phyloP scores from a whole-genome alignment of 805 yeast genomes.

The Yarrowia deformans region DNA sequence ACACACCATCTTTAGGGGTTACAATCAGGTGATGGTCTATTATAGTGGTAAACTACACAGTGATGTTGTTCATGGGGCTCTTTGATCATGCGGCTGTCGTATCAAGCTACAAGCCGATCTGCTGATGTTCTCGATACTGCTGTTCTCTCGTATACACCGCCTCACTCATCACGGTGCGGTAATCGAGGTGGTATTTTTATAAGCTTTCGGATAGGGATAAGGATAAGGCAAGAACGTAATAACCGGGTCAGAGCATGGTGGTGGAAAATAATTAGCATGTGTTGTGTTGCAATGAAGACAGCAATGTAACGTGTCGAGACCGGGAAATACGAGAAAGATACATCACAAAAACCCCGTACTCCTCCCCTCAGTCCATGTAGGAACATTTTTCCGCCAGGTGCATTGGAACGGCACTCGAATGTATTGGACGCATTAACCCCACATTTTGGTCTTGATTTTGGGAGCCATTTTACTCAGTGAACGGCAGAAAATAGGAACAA shows the following conservation, averaged over 20 bases:
- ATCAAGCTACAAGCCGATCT: too few relatives aligned
- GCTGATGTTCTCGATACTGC: too few relatives aligned
- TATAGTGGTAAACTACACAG: not conserved
- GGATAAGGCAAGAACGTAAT: not conserved
- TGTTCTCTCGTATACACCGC: too few relatives aligned
- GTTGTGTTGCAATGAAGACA: not conserved
- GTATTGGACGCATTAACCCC: conserved; percentile 23
- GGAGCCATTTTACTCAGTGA: conserved; percentile 32
- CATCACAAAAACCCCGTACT: not conserved
- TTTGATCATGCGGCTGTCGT: too few relatives aligned
- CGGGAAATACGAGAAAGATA: not conserved
- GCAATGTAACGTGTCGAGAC: not conserved
- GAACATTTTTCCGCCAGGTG: conserved; percentile 4
- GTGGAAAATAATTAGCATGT: conserved; percentile 8
- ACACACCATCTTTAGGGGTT: not conserved
- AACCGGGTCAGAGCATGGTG: conserved; percentile 33
- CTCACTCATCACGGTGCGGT: conserved; percentile 8
- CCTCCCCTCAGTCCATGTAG: not conserved
- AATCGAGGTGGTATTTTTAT: conserved; percentile 14
- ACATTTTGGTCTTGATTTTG: conserved; percentile 24
- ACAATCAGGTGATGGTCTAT: not conserved
- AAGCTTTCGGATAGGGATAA: conserved; percentile 9
- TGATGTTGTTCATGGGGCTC: too few relatives aligned
- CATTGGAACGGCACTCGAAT: conserved; percentile 21
- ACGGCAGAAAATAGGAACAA: conserved; percentile 22